Conservation (phyloP, 495 filamentous ascomycete genomes). For the Pyrenopolyporus hunteri region DNA sequence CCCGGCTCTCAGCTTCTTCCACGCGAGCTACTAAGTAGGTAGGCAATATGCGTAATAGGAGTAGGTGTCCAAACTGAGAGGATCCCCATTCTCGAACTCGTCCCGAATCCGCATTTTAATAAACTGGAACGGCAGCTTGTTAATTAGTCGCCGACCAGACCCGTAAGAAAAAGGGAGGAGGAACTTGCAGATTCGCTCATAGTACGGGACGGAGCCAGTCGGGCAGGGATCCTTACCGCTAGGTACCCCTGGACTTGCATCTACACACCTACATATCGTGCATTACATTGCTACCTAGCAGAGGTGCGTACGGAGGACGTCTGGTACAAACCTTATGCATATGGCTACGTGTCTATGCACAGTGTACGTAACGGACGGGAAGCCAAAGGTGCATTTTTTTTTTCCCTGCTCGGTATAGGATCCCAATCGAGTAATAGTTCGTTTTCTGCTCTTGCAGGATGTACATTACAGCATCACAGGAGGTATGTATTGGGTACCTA, state of each 20-base stretch:
- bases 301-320: not conserved
- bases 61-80: conserved; percentile 14
- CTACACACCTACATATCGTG: not conserved
- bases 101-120: conserved; percentile 32
- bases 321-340: not conserved
- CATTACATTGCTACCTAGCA: not conserved
- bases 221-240: conserved; percentile 23
- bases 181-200: conserved; percentile 13
- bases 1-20: conserved; percentile 13
- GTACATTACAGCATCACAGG: too few relatives aligned
- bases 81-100: conserved; percentile 20
- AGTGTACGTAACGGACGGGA: too few relatives aligned
- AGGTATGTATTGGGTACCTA: conserved; percentile 1
- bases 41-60: too few relatives aligned
- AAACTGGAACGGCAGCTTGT: conserved; percentile 37
- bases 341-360: too few relatives aligned
- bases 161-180: conserved; percentile 24
- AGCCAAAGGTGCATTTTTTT: too few relatives aligned
- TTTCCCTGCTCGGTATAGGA: not conserved
- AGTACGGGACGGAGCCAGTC: conserved; percentile 23
- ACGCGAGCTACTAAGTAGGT: conserved; percentile 7
- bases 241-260: conserved; percentile 14
- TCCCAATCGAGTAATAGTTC: not conserved
- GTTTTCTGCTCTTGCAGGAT: too few relatives aligned
- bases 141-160: conserved; percentile 44